Conservation (phyloP, 495 filamentous ascomycete genomes). For the Penicillium herquei region DNA sequence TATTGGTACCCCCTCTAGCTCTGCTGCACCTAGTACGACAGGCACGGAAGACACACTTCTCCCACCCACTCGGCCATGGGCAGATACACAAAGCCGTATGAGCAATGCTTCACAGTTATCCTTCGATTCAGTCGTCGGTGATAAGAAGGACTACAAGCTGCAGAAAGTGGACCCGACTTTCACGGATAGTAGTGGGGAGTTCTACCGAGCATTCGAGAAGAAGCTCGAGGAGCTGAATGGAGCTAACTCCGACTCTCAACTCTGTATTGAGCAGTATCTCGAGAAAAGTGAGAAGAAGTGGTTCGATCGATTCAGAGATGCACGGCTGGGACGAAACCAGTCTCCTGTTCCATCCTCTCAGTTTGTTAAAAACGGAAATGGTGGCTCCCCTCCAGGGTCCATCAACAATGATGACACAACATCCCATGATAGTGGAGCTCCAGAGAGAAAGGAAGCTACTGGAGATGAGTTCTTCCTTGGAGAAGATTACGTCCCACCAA, state of each 20-base stretch:
- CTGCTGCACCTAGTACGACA: conserved; percentile 34
- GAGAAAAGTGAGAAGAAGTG: conserved; percentile 70
- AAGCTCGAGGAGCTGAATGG: conserved; percentile 57
- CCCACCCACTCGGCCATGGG: conserved; percentile 31
- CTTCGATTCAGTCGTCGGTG: conserved; percentile 57
- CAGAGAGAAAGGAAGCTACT: conserved; percentile 19
- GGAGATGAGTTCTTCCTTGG: conserved; percentile 62
- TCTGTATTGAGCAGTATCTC: conserved; percentile 68
- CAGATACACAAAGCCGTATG: conserved; percentile 37
- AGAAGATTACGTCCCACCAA: conserved; percentile 63
- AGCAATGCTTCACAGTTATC: conserved; percentile 48
- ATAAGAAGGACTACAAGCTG: conserved; percentile 61
- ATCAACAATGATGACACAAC: conserved; percentile 38
- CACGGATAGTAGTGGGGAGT: conserved; percentile 64
- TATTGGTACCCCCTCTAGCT: conserved; percentile 18
- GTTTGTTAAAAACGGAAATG: conserved; percentile 23
- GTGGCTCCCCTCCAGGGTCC: conserved; percentile 34
- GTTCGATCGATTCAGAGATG: conserved; percentile 62
- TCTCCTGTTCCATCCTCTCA: conserved; percentile 46
- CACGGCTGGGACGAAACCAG: conserved; percentile 49
- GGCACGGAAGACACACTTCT: conserved; percentile 42
- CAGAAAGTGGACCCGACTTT: conserved; percentile 72
- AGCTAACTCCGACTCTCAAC: conserved; percentile 53
- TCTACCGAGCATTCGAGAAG: conserved; percentile 59
- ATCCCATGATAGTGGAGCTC: conserved; percentile 37